phyloP scores from a whole-genome alignment of 441 rosid species.

The Gossypium gossypioides region DNA sequence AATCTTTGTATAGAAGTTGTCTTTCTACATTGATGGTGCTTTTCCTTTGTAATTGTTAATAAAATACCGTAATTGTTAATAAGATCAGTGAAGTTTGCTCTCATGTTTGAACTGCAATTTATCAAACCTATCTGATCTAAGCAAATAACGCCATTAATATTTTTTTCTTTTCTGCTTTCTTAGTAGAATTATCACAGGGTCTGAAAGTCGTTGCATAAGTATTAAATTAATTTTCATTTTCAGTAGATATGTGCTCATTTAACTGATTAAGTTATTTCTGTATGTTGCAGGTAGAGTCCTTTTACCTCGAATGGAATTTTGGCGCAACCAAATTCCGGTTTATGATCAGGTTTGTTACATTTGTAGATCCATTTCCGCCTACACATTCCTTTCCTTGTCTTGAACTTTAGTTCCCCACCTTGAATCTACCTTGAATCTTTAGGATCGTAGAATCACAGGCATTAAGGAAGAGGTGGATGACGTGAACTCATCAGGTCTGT shows the following conservation, averaged over 20 bases:
- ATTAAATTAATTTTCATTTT: neutral
- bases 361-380: slow-evolving; percentile 15
- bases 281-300: slow-evolving; percentile 58
- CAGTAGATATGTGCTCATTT: neutral
- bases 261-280: slow-evolving; percentile 17
- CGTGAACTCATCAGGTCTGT: slow-evolving; percentile 33
- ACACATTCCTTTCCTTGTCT: neutral
- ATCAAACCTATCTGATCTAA: neutral
- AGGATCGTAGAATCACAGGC: slow-evolving; percentile 45
- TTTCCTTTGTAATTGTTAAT: neutral
- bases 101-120: neutral
- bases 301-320: slow-evolving; percentile 52
- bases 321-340: slow-evolving; percentile 65
- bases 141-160: neutral
- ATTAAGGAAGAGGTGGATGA: slow-evolving; percentile 26
- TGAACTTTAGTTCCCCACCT: neutral
- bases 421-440: slow-evolving; percentile 12
- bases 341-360: slow-evolving; percentile 41
- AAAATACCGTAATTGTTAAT: neutral
- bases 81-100: neutral
- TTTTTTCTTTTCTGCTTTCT: neutral
- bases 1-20: neutral
- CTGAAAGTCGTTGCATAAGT: neutral
- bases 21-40: neutral
- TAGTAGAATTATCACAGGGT: neutral